Percentiles rank a stretch among this genome's conserved stretches.
phyloP scores from a whole-genome alignment of 768 basidiomycete genomes.

The Leccinum subgranulosum region DNA sequence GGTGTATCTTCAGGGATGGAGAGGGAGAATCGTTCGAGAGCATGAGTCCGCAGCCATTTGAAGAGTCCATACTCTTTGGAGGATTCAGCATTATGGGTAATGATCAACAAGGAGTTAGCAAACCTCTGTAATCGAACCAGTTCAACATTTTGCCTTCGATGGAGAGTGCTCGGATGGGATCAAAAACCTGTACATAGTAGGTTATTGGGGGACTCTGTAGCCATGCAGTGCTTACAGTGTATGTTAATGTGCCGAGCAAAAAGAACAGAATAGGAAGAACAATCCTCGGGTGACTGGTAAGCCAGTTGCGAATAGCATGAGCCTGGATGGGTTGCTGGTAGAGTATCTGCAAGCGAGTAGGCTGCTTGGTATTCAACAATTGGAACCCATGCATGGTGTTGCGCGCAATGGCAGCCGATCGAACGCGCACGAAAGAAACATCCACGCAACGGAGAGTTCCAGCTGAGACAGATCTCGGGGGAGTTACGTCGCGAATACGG shows the following conservation, averaged over 20 bases:
- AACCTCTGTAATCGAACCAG: conserved; percentile 80
- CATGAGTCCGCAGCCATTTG: conserved; percentile 68
- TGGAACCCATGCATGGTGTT: conserved; percentile 72
- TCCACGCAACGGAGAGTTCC: conserved; percentile 65
- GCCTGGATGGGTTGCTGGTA: conserved; percentile 67
- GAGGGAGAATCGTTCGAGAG: conserved; percentile 49
- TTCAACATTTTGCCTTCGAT: conserved; percentile 78
- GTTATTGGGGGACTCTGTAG: neutral
- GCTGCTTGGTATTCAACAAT: conserved; percentile 28
- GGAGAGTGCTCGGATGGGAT: conserved; percentile 83
- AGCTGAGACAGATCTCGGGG: conserved; percentile 58
- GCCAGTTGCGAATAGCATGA: conserved; percentile 72
- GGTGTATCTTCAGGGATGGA: conserved; percentile 16
- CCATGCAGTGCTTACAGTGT: conserved; percentile 57
- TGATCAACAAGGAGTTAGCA: conserved; percentile 9
- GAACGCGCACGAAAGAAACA: conserved; percentile 58
- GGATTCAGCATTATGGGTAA: neutral
- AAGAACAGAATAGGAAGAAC: conserved; percentile 80
- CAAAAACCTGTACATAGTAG: conserved; percentile 66
- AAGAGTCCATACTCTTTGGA: conserved; percentile 65
- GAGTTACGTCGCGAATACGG: conserved; percentile 62
- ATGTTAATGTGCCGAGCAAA: conserved; percentile 84
- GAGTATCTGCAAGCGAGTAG: conserved; percentile 48
- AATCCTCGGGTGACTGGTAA: conserved; percentile 82
- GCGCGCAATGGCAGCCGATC: conserved; percentile 75